These are phyloP conservation scores for Malbranchea cinnamomea DNA, from an alignment of 2,329 filamentous ascomycete genomes.

Conservation along the genomic window DNA sequence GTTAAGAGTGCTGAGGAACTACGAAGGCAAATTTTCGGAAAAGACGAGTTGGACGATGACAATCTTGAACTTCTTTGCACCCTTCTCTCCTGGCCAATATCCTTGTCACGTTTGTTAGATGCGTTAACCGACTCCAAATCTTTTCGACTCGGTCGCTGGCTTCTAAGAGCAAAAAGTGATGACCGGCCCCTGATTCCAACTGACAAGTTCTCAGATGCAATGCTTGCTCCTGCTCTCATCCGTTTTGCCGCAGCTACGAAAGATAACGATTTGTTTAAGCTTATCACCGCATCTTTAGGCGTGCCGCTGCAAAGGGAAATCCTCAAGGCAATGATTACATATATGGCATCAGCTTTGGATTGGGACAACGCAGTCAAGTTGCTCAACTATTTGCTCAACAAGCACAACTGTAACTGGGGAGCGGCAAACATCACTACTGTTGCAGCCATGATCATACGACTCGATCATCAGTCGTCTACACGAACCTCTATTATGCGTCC, in stretches of 20 bases:
- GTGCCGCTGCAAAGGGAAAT: constrained; percentile 22
- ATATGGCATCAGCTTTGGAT: constrained; percentile 18
- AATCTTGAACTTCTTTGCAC: not conserved
- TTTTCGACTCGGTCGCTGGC: constrained; percentile 37
- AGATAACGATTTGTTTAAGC: constrained; percentile 22
- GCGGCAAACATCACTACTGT: constrained; percentile 22
- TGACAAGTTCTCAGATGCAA: constrained; percentile 30
- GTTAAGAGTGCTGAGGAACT: not conserved
- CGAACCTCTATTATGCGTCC: not conserved
- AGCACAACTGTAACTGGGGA: constrained; percentile 22
- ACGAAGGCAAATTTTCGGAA: not conserved
- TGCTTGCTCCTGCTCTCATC: constrained; percentile 38
- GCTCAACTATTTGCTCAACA: constrained; percentile 20
- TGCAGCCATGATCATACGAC: constrained; percentile 25
- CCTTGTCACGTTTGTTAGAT: constrained; percentile 6
- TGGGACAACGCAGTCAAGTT: constrained; percentile 21
- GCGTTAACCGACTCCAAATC: constrained; percentile 5
- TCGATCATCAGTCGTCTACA: constrained; percentile 12
- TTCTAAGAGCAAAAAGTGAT: constrained; percentile 37
- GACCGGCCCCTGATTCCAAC: constrained; percentile 39
- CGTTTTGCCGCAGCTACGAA: constrained; percentile 38
- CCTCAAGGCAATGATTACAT: constrained; percentile 22
- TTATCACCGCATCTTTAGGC: constrained; percentile 17
- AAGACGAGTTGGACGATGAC: too few species aligned
- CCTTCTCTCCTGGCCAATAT: constrained; percentile 5